Evolutionary conservation across 106 monocot species (phyloP).

Genomic region (Agapanthus africanus): DNA sequence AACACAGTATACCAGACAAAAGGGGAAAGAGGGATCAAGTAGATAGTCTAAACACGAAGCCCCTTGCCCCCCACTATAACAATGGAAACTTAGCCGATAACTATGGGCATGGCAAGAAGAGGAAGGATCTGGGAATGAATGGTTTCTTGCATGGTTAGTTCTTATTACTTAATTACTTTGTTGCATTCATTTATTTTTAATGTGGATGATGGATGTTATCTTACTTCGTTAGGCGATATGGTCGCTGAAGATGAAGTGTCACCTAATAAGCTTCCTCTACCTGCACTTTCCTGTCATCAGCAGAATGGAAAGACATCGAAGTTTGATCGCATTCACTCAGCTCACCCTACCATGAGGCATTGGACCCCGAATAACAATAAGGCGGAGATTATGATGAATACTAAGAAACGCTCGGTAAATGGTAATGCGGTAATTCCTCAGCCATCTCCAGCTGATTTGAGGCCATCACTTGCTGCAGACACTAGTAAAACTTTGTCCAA

Average conservation of each 20-base stretch:
- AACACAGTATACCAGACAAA: conserved; percentile 14
- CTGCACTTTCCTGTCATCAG: conserved; percentile 6
- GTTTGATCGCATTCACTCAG: conserved; percentile 6
- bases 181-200: conserved; percentile 3
- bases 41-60: conserved; percentile 24
- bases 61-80: conserved; percentile 16
- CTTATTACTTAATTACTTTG: neutral
- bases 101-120: conserved; percentile 43
- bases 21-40: conserved; percentile 18
- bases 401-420: conserved; percentile 26
- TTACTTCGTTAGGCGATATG: conserved; percentile 32
- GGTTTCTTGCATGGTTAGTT: conserved; percentile 60
- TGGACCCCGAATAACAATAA: conserved; percentile 16
- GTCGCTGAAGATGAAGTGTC: conserved; percentile 40
- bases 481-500: conserved; percentile 7
- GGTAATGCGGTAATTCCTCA: no score
- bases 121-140: conserved; percentile 37
- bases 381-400: conserved; percentile 14
- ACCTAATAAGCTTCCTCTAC: conserved; percentile 40
- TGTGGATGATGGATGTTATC: conserved; percentile 6
- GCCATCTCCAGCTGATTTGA: no score
- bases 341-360: conserved; percentile 6
- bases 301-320: conserved; percentile 40
- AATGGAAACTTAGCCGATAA: neutral
- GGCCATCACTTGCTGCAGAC: no score